Percentiles rank a stretch among this genome's conserved stretches.
phyloP scores from a whole-genome alignment of 768 basidiomycete species.

The Leccinum uliginosum region DNA sequence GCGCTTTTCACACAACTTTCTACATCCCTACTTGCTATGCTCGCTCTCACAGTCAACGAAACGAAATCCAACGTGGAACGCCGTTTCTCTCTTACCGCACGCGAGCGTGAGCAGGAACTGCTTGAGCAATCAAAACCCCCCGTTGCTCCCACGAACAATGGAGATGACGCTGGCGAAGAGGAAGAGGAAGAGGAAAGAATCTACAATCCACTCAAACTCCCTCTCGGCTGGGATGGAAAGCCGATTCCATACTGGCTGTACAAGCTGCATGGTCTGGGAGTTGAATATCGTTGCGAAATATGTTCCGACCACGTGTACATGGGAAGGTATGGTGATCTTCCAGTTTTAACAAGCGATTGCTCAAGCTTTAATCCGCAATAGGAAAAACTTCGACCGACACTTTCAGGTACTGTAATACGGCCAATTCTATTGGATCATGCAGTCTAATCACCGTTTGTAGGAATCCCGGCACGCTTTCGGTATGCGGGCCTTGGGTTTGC shows the following conservation, averaged over 20 bases:
- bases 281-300: constrained; percentile 96
- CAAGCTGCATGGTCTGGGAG: constrained; percentile 97
- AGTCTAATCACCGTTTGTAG: constrained; percentile 35
- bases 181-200: constrained; percentile 96
- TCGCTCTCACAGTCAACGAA: constrained; percentile 70
- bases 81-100: constrained; percentile 92
- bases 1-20: constrained; percentile 72
- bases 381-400: constrained; percentile 95
- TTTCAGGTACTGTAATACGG: constrained; percentile 62
- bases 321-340: constrained; percentile 62
- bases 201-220: constrained; percentile 96
- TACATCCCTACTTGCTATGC: constrained; percentile 58
- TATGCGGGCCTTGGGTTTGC: constrained; percentile 94
- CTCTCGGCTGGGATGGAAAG: constrained; percentile 97
- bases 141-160: constrained; percentile 42
- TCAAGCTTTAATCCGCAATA: constrained; percentile 29
- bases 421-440: constrained; percentile 2
- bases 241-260: constrained; percentile 99
- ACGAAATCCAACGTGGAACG: constrained; percentile 97
- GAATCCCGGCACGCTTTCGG: constrained; percentile 97
- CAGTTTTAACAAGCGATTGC: neutral
- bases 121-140: constrained; percentile 62
- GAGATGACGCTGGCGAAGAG: constrained; percentile 57
- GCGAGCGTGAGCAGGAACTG: constrained; percentile 92
- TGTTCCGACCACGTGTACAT: constrained; percentile 96